Evolutionary conservation across 148 eudicot genomes (phyloP), one percentile per base, ranked within the genome.

Genomic region (Selenicereus undatus): DNA sequence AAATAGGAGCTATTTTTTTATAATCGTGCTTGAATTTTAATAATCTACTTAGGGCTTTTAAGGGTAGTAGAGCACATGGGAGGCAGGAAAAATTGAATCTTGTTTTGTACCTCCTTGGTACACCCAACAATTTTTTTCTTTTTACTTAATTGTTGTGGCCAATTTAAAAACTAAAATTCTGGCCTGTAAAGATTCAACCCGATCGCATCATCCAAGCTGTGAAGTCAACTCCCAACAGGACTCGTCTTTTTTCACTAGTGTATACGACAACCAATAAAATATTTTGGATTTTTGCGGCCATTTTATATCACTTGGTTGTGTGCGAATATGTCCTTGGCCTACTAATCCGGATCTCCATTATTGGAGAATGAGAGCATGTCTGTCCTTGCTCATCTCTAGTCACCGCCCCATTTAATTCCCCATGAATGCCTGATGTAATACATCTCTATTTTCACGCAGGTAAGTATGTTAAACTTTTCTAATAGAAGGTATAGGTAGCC

Each of bases 281-380:
- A 54, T n/a, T 43, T 72, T 56, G 51, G 70, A 36, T 39, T 64
- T 27, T 71, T 16, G 11, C 56, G 43, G 24, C 20, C 24, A 60
- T 78, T 39, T 35, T 71, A 72, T 45, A 27, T 22, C 70, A 70
- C 43, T 72, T 17, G 66, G 65, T 43, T 77, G 48, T 36, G 50
- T 82, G 64, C 81, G 77, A 82, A 54, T 42, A 60, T 78, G 84
- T 82, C 81, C 71, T 30, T 48, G n/a, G 77, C 81, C 84, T 82
- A 77, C 22, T 71, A 77, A 77, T 82, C 66, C 80, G 84, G 84
- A 82, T 82, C 84, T 82, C 81, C 77, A 72, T 82, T 82, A 77
- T 82, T 82, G 77, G 84, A 78, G 84, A 82, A 82, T 82, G 81
- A 82, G 68, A 64, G 84, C 58, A 82, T 82, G 84, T 82, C 72